A percentile compares a stretch with the other conserved stretches of the same genome.
These are phyloP conservation scores for Fusarium sp. DNA, from an alignment of 2,329 filamentous ascomycete species.

Conservation along the genomic window DNA sequence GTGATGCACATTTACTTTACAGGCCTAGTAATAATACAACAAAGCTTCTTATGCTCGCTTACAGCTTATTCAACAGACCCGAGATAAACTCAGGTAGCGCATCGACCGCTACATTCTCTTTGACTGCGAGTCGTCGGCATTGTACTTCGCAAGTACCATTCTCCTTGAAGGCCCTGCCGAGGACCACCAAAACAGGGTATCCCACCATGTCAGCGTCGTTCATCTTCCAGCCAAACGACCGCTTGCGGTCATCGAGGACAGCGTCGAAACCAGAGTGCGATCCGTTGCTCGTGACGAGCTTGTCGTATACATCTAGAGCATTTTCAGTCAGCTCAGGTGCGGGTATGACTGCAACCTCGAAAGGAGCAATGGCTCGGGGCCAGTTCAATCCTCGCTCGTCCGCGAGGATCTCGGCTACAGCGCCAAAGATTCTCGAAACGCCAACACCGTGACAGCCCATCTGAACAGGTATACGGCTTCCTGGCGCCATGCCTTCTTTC, in stretches of 20 bases:
- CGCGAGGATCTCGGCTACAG: conserved; percentile 82
- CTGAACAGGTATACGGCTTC: conserved; percentile 71
- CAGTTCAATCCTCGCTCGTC: conserved; percentile 86
- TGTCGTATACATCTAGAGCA: conserved; percentile 75
- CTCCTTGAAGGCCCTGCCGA: conserved; percentile 79
- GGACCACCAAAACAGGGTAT: conserved; percentile 85
- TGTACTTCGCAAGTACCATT: conserved; percentile 80
- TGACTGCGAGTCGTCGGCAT: conserved; percentile 77
- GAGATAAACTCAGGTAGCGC: conserved; percentile 62
- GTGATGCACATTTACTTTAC: conserved; percentile 24
- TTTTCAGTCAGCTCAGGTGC: conserved; percentile 63
- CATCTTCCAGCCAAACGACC: conserved; percentile 85
- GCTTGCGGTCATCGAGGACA: conserved; percentile 80
- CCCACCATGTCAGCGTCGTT: conserved; percentile 91
- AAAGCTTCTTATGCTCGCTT: conserved; percentile 25
- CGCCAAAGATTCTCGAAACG: conserved; percentile 89
- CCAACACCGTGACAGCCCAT: conserved; percentile 99
- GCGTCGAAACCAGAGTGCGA: conserved; percentile 66
- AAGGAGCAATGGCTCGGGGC: conserved; percentile 90
- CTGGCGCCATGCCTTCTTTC: conserved; percentile 38
- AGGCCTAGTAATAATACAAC: background rate
- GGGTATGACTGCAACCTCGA: conserved; percentile 79
- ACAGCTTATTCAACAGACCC: conserved; percentile 65
- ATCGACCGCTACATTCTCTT: conserved; percentile 69
- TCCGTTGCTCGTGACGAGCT: conserved; percentile 56